Percentiles rank a stretch among this genome's conserved stretches.
Conservation (phyloP, 495 filamentous ascomycete species). For the Xylaria scruposa region DNA sequence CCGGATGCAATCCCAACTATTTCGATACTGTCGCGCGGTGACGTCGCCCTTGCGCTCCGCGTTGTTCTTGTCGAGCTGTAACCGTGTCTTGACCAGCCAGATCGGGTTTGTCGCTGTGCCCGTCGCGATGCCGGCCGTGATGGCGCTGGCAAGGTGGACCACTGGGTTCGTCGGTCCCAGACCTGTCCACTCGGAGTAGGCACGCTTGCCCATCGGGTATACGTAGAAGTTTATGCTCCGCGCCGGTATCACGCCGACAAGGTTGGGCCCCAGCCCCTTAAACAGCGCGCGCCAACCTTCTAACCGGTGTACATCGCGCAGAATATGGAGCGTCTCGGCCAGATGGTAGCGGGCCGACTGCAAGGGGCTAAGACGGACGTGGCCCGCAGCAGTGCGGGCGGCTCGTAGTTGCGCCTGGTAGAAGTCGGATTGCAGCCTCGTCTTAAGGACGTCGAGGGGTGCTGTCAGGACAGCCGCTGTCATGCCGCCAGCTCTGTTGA, state of each 20-base stretch:
- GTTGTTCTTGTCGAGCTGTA: conserved; percentile 81
- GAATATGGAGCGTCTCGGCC: conserved; percentile 80
- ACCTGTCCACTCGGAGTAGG: conserved; percentile 72
- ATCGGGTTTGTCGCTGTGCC: conserved; percentile 90
- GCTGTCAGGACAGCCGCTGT: conserved; percentile 84
- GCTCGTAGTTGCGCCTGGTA: conserved; percentile 74
- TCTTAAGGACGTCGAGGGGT: conserved; percentile 90
- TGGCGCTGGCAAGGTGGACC: conserved; percentile 77
- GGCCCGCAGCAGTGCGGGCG: conserved; percentile 49
- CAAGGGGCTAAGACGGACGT: conserved; percentile 50
- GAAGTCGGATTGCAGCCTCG: conserved; percentile 87
- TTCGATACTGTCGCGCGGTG: conserved; percentile 71
- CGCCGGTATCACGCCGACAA: conserved; percentile 86
- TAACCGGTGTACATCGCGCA: conserved; percentile 73
- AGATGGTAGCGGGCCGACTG: conserved; percentile 65
- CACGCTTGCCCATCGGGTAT: conserved; percentile 85
- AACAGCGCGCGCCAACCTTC: conserved; percentile 88
- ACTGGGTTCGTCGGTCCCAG: conserved; percentile 68
- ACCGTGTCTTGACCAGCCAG: conserved; percentile 88
- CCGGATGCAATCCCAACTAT: conserved; percentile 78
- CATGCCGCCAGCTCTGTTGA: conserved; percentile 79
- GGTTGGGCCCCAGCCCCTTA: conserved; percentile 86
- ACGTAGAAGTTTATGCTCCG: conserved; percentile 87
- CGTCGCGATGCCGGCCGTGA: conserved; percentile 77
- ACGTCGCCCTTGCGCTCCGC: conserved; percentile 58